Evolutionary conservation across 208 protist species (phyloP), one percentile per base, ranked within the genome.

Genomic region (Acanthamoeba lenticulata): DNA sequence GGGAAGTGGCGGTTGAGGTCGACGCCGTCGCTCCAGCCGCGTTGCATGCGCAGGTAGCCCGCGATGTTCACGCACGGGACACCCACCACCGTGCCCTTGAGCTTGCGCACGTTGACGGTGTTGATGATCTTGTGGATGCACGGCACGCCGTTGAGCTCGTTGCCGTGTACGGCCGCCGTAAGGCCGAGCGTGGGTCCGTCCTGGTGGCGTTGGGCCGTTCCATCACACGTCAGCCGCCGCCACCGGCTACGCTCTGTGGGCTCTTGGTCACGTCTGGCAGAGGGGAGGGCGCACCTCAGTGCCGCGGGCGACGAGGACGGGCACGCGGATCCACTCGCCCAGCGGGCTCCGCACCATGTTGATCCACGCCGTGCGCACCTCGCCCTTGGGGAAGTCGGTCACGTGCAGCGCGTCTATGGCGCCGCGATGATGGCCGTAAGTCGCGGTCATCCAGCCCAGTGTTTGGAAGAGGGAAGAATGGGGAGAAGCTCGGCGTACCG

Each of bases 1-100:
- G 95, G 95, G 45, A 96, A 90, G 36, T 57, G 32, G 67, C 95
- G 85, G 85, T 96, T 96, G 60, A 96, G 92, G 74, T 96, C 95
- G 34, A 92, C 40, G 27, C 94, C 94, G 42, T 94, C 91, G 19
- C 47, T 92, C 57, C 45, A 95, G 44, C 52, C 79, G 6, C 95
- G 55, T 32, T 79, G 32, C 36, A 32, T 47, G 34, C 47, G 52
- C 19, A 94, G 47, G 74, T 94, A 95, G 34, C 94, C 92, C 3
- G 57, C 40, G 15, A 81, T 49, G 77, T 95, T 95, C 11, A 92
- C 90, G 60, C 91, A 55, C 5, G 67, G 88, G 19, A 95, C 90
- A 27, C 52, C 94, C 13, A 95, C 89, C 34, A 95, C 88, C 9
- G 38, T 94, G 3, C 86, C 86, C 60, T 92, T 89, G 32, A 89